Evolutionary conservation across 2,329 filamentous ascomycete genomes (phyloP), one percentile per base, ranked within the genome.

Genomic region (Colletotrichum magnum): DNA sequence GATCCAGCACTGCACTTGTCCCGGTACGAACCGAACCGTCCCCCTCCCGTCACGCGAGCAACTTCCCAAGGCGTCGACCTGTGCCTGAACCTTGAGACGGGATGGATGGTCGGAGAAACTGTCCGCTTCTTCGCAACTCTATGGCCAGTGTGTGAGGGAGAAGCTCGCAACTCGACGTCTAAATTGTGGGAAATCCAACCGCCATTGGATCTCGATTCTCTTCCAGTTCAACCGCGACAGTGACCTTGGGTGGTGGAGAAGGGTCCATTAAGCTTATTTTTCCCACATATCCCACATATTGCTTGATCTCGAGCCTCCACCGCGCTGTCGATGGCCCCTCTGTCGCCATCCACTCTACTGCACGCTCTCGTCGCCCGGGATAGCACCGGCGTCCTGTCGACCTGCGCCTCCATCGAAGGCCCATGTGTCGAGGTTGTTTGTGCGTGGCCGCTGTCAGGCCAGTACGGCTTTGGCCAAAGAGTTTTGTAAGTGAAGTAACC

Each of bases 391-490:
- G 41, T 45, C 24, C 15, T 36, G 21, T 56, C 68, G 10, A 69
- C 64, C 21, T 71, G 64, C 16, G 32, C 67, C 28, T 45, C 56
- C 2, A 59, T 63, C 16, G 39, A 51, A 10, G 59, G 73, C 28
- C 53, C 71, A 2, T 45, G 67, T 18, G 28, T 85, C 15, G 77
- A 85, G 39, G 87, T 89, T 2, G 77, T 89, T 12, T 89, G 87
- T 67, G 86, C 85, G 3, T 89, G 85, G 83, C 87, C 87, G 1
- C 80, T 89, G 2, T 87, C 83, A 16, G 86, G 86, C 0, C 87
- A 89, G 73, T 90, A 89, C 73, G 87, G 88, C 0, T 79, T 84
- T 4, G 87, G 87, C 0, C 85, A 85, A 1, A 79, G 87, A 71
- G 76, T 86, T 45, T 74, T 89, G 83, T 88, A 75, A 75, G 84